Evolutionary conservation across 352 stramenopile species (phyloP).

Genomic region (Elongisporangium senticosum): DNA sequence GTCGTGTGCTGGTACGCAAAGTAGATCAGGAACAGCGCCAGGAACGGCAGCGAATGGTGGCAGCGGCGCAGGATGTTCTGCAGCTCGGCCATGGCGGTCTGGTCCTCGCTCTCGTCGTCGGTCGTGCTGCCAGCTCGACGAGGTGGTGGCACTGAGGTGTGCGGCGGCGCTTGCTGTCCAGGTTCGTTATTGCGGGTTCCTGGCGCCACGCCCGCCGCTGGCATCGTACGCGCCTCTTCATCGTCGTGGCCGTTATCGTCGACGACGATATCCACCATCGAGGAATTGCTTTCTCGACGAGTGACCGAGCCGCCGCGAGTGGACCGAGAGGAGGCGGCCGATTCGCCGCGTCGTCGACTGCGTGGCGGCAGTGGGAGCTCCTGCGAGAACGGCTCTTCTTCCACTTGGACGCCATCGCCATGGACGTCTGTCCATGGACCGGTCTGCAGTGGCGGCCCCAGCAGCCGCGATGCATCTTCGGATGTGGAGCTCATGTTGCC

Average conservation of each 20-base stretch:
- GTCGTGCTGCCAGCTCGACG: constrained; percentile 1
- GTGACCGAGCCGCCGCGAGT: not conserved
- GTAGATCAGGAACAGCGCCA: constrained; percentile 65
- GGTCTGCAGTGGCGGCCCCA: constrained; percentile 1
- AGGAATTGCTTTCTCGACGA: not conserved
- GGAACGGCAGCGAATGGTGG: constrained; percentile 70
- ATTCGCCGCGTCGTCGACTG: constrained; percentile 15
- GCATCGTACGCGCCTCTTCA: not conserved
- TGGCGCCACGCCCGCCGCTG: not conserved
- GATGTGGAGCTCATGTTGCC: constrained; percentile 4
- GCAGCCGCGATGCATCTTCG: not conserved
- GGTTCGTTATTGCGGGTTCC: not conserved
- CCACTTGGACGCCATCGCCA: constrained; percentile 2
- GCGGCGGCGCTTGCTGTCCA: not conserved
- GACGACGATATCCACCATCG: not conserved
- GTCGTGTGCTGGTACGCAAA: constrained; percentile 75
- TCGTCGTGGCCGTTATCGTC: not conserved
- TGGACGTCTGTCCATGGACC: constrained; percentile 9
- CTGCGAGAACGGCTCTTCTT: constrained; percentile 1
- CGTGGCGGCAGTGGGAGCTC: constrained; percentile 5
- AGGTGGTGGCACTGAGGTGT: not conserved
- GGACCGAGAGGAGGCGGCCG: constrained; percentile 12
- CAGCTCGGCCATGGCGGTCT: constrained; percentile 56
- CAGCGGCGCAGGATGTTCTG: constrained; percentile 56
- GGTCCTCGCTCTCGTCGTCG: constrained; percentile 35